phyloP scores from a whole-genome alignment of 148 eudicot genomes.

The Hydrangea macrophylla region DNA sequence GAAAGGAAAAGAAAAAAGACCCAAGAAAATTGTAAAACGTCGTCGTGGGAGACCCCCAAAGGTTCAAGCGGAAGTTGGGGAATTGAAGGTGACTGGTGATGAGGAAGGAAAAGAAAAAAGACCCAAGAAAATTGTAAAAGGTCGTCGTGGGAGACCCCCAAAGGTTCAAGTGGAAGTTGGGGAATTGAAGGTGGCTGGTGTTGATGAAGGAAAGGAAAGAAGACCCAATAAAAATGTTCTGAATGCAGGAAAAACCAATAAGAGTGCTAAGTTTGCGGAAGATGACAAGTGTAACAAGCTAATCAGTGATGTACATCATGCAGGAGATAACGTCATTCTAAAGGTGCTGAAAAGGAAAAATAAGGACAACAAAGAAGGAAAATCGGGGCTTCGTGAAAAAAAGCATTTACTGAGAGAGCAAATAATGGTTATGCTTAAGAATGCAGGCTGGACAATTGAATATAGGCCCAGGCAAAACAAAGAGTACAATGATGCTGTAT shows the following conservation, averaged over 20 bases:
- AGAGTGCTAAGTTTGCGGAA: slow-evolving; percentile 10
- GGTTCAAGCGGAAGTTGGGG: slow-evolving; percentile 15
- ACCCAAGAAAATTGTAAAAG: slow-evolving; percentile 9
- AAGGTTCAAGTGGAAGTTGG: slow-evolving; percentile 21
- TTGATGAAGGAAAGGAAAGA: slow-evolving; percentile 21
- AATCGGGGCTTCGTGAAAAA: slow-evolving; percentile 11
- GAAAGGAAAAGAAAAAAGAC: too few relatives aligned
- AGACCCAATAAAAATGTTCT: not conserved
- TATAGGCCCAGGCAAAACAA: slow-evolving; percentile 55
- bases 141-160: slow-evolving; percentile 61
- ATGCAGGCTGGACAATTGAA: slow-evolving; percentile 83
- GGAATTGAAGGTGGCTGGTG: slow-evolving; percentile 4
- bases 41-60: slow-evolving; percentile 60
- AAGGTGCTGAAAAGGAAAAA: not conserved
- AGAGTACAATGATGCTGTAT: slow-evolving; percentile 64
- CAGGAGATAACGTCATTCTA: not conserved
- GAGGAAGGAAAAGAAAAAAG: slow-evolving; percentile 19
- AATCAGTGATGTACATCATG: not conserved
- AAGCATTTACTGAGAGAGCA: slow-evolving; percentile 57
- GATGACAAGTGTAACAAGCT: not conserved
- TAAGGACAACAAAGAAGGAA: slow-evolving; percentile 26
- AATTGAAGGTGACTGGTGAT: slow-evolving; percentile 8
- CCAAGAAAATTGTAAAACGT: slow-evolving; percentile 9
- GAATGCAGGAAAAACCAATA: not conserved
- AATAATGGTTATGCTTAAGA: slow-evolving; percentile 54